A percentile compares a stretch with the other conserved stretches of the same genome.
phyloP scores from a whole-genome alignment of 208 protist genomes.

The Crithidia acanthocephali region DNA sequence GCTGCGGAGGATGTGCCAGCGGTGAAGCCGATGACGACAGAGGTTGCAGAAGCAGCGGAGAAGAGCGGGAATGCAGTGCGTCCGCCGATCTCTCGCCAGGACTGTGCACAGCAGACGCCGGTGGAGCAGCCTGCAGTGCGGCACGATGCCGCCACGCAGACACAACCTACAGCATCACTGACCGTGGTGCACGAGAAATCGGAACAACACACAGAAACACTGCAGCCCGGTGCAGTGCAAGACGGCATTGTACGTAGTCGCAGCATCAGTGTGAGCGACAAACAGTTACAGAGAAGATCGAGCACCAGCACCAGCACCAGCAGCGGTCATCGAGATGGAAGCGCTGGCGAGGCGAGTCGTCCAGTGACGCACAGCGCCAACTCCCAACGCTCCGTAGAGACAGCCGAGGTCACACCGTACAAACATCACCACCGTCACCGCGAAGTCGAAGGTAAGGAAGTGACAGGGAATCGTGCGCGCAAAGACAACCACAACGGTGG shows the following conservation, averaged over 20 bases:
- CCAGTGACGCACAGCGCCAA: background rate
- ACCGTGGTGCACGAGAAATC: background rate
- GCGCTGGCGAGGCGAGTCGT: background rate
- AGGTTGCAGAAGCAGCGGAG: background rate
- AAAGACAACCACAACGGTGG: background rate
- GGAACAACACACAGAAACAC: background rate
- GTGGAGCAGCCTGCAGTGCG: background rate
- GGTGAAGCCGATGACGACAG: background rate
- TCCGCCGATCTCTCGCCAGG: background rate
- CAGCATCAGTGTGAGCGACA: background rate
- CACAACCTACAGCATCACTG: background rate
- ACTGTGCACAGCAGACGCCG: conserved; percentile 10
- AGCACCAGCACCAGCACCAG: background rate
- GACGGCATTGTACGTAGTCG: background rate
- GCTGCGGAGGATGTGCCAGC: background rate
- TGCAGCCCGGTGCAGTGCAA: background rate
- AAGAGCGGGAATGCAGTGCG: background rate
- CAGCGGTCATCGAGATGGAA: background rate
- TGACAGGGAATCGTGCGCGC: too few species aligned
- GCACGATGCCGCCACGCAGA: conserved; percentile 8
- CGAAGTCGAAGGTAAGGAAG: too few species aligned
- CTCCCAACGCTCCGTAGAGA: conserved; percentile 10
- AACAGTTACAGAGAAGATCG: too few species aligned
- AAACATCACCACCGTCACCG: background rate
- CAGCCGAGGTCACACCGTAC: conserved; percentile 16